Conservation (phyloP, 352 stramenopile species). For the Pythium aristosporum region DNA sequence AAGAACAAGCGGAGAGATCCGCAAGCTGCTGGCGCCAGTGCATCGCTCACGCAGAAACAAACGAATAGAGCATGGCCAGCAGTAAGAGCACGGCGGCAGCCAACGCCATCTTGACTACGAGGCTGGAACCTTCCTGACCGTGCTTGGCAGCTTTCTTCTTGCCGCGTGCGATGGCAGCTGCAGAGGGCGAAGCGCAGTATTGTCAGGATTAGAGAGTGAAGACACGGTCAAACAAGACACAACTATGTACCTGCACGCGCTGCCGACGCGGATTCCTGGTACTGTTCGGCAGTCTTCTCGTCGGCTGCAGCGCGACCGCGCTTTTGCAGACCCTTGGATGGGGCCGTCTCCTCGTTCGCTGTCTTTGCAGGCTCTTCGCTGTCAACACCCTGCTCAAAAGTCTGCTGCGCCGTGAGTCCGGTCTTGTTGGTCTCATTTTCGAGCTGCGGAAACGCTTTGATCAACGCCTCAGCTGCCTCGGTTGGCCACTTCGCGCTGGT, state of each 20-base stretch:
- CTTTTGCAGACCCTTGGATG: conserved; percentile 24
- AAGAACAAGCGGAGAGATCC: neutral
- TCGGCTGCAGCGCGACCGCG: conserved; percentile 3
- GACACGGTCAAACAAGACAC: neutral
- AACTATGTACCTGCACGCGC: conserved; percentile 47
- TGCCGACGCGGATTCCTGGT: conserved; percentile 44
- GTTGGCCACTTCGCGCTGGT: conserved; percentile 53
- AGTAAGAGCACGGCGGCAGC: conserved; percentile 9
- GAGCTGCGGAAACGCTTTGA: conserved; percentile 55
- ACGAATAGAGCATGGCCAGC: conserved; percentile 21
- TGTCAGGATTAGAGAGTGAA: neutral
- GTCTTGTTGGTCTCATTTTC: conserved; percentile 52
- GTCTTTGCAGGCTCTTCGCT: conserved; percentile 41
- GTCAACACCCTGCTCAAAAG: conserved; percentile 65
- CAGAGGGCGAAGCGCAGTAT: neutral
- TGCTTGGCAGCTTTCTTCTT: conserved; percentile 68
- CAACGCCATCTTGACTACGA: conserved; percentile 9
- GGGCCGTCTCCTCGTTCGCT: conserved; percentile 2
- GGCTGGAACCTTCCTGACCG: conserved; percentile 16
- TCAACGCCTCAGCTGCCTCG: conserved; percentile 39
- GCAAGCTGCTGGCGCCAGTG: neutral
- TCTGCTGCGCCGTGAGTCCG: conserved; percentile 58
- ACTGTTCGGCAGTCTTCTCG: conserved; percentile 29
- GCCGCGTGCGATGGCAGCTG: conserved; percentile 65
- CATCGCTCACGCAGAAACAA: conserved; percentile 8